Evolutionary conservation across 2,329 filamentous ascomycete genomes (phyloP), one percentile per base, ranked within the genome.

Genomic region (Polytolypa hystricis): DNA sequence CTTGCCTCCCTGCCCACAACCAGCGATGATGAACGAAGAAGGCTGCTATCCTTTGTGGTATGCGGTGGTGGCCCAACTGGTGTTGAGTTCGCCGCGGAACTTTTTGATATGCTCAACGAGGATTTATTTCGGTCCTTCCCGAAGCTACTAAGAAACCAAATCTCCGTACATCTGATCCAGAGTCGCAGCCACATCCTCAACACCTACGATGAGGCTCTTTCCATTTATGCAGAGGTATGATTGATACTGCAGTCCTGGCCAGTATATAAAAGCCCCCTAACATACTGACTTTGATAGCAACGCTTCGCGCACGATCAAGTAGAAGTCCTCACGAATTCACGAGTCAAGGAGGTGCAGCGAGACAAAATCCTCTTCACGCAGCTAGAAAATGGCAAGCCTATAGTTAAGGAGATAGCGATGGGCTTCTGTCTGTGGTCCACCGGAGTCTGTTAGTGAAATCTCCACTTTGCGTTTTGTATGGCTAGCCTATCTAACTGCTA

Each of bases 371-470:
- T 94, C 16, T 98, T 94, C 63, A 82, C 81, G 0, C 87, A 98
- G 57, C 81, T 84, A 53, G 74, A 82, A 3, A 67, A 85, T 37
- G 86, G 85, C 29, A 74, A 77, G 19, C 60, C 79, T 0, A 50
- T 94, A n/a, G 81, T 78, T 16, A 98, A 98, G 58, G 91, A 98
- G 52, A 75, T 98, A 0, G 89, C 91, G 0, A 87, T 85, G 69
- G 91, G 86, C 18, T 94, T 98, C 65, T 96, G 91, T 51, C 70
- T 98, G 10, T 98, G 91, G 91, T 96, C 91, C 0, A 98, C 91
- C 0, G 91, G 91, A 42, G 89, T 98, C 21, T 61, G 64, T 67
- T 52, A 54, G 64, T 56, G 19, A 7, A 26, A 14, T 14, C 10
- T 15, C 7, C 17, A 12, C 5, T 29, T 21, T 11, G 6, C 11